Evolutionary conservation across 139 green algal genomes (phyloP).

Genomic region (Volvox africanus): DNA sequence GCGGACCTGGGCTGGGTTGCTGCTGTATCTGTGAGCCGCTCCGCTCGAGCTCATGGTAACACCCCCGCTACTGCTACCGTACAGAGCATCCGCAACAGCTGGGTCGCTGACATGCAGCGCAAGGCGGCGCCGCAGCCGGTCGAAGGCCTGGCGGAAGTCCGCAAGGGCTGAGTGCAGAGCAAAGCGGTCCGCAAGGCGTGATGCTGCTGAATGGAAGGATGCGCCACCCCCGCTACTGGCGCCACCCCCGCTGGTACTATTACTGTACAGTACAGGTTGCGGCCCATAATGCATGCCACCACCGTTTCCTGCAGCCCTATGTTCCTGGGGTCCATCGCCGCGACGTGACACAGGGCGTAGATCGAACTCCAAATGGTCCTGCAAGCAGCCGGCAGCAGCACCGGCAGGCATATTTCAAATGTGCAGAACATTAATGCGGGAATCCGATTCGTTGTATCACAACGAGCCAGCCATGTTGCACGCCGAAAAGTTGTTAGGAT

Average conservation of each 20-base stretch:
- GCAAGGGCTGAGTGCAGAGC: constrained; percentile 22
- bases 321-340: too few relatives aligned
- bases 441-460: too few relatives aligned
- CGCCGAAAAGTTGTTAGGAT: too few relatives aligned
- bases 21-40: not conserved
- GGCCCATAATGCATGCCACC: too few relatives aligned
- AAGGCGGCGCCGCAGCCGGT: constrained; percentile 24
- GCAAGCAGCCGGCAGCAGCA: not conserved
- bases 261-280: too few relatives aligned
- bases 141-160: constrained; percentile 36
- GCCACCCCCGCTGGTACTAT: not conserved
- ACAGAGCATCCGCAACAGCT: constrained; percentile 5
- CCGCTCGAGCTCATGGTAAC: not conserved
- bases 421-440: too few relatives aligned
- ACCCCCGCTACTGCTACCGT: not conserved
- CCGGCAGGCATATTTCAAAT: too few relatives aligned
- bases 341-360: not conserved
- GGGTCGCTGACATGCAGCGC: not conserved
- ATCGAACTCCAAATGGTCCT: not conserved
- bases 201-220: not conserved
- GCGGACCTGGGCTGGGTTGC: not conserved
- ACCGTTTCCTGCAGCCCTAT: too few relatives aligned
- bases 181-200: constrained; percentile 31
- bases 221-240: too few relatives aligned
- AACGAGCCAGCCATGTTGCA: too few relatives aligned